These are phyloP conservation scores for Mycena amicta DNA, from an alignment of 768 basidiomycete species.

Conservation along the genomic window DNA sequence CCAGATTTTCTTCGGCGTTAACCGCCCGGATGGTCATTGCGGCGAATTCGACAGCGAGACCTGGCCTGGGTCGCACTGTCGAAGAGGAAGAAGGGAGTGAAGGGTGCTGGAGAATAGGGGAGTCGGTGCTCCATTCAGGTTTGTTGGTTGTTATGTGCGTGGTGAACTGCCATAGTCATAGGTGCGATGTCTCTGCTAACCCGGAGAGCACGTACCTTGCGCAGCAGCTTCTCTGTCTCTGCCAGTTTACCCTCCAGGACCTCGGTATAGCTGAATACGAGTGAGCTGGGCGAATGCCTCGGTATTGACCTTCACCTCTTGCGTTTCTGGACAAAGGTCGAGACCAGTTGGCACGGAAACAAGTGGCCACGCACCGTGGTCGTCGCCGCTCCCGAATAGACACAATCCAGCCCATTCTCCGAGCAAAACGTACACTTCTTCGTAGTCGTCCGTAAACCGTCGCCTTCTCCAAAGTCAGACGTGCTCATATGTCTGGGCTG, in stretches of 20 bases:
- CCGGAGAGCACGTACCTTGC: not conserved
- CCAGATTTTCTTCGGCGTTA: not conserved
- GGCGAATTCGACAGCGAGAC: not conserved
- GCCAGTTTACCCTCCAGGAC: not conserved
- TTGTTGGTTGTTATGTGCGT: no score
- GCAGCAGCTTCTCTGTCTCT: not conserved
- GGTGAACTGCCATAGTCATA: not conserved
- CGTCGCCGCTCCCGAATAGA: not conserved
- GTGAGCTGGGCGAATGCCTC: no score
- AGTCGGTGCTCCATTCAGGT: not conserved
- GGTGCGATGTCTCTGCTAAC: not conserved
- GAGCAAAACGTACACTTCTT: not conserved
- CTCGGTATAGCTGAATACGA: conserved; percentile 6
- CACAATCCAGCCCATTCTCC: not conserved
- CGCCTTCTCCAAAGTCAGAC: no score
- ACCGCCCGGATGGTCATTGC: not conserved
- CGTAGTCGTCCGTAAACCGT: not conserved
- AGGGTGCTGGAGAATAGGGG: not conserved
- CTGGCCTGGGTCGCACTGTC: not conserved
- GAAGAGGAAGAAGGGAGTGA: not conserved
- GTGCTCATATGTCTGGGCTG: no score
- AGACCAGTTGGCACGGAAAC: no score
- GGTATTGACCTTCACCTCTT: no score
- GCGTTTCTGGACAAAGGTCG: no score
- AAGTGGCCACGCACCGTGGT: no score